phyloP scores from a whole-genome alignment of 305 asterid genomes.

The Rubia balearica region DNA sequence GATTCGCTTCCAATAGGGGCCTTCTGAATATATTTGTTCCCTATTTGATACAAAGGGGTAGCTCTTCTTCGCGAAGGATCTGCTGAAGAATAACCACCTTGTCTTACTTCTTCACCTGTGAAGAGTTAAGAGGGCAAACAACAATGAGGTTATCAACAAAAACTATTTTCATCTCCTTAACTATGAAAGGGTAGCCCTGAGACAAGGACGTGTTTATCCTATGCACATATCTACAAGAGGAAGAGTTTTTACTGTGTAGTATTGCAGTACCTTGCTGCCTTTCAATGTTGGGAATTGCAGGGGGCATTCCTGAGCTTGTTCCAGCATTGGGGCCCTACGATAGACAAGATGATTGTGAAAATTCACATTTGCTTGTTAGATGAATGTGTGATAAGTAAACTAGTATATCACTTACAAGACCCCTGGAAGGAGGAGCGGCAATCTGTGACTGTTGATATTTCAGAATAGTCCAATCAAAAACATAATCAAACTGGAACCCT shows the following conservation, averaged over 20 bases:
- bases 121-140: conserved; percentile 9
- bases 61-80: conserved; percentile 26
- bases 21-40: conserved; percentile 26
- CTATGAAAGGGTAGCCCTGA: background rate
- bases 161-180: conserved; percentile 1
- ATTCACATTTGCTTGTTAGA: background rate
- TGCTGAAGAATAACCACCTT: conserved; percentile 24
- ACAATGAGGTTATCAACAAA: conserved; percentile 4
- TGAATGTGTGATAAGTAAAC: background rate
- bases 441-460: conserved; percentile 95
- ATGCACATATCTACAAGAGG: background rate
- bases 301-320: conserved; percentile 87
- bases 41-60: conserved; percentile 15
- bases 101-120: conserved; percentile 66
- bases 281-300: conserved; percentile 66
- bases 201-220: too few relatives aligned
- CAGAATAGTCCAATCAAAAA: conserved; percentile 95
- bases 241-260: background rate
- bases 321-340: conserved; percentile 73
- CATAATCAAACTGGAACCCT: conserved; percentile 97
- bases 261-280: conserved; percentile 46
- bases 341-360: conserved; percentile 8
- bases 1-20: conserved; percentile 75
- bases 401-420: conserved; percentile 45
- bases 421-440: conserved; percentile 78